Percentiles rank a stretch among this genome's conserved stretches.
Conservation (phyloP, 768 basidiomycete genomes). For the Austroboletus eburneus region DNA sequence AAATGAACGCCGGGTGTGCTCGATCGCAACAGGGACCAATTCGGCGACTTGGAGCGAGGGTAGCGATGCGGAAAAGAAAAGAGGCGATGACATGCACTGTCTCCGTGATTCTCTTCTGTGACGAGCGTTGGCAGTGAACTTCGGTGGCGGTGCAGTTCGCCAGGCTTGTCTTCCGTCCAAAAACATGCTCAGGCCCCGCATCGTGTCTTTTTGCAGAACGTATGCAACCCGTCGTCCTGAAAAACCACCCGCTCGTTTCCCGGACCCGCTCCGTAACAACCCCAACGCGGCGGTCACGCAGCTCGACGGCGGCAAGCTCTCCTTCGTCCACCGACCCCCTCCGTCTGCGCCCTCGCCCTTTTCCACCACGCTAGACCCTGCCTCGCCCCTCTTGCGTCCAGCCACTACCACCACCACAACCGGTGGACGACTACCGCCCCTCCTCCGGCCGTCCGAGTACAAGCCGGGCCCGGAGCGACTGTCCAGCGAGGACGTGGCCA, state of each 20-base stretch:
- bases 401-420: slow-evolving; percentile 16
- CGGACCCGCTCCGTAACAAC: slow-evolving; percentile 54
- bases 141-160: neutral
- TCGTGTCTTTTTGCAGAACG: slow-evolving; percentile 23
- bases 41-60: no score
- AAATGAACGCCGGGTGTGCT: slow-evolving; percentile 26
- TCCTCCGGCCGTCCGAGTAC: slow-evolving; percentile 40
- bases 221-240: slow-evolving; percentile 41
- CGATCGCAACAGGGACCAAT: slow-evolving; percentile 7
- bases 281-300: slow-evolving; percentile 48
- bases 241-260: slow-evolving; percentile 48
- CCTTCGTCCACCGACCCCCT: slow-evolving; percentile 84
- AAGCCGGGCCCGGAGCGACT: slow-evolving; percentile 36
- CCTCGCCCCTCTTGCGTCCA: slow-evolving; percentile 64
- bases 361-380: slow-evolving; percentile 65
- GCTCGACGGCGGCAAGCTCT: slow-evolving; percentile 53
- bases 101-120: slow-evolving; percentile 3
- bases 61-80: no score
- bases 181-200: slow-evolving; percentile 21
- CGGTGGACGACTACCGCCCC: slow-evolving; percentile 42
- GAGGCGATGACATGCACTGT: no score
- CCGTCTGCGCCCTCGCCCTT: slow-evolving; percentile 70
- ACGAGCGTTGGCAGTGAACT: neutral
- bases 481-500: slow-evolving; percentile 48
- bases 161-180: neutral